Conservation (phyloP, 2,329 filamentous ascomycete genomes). For the Aureobasidium sp. region DNA sequence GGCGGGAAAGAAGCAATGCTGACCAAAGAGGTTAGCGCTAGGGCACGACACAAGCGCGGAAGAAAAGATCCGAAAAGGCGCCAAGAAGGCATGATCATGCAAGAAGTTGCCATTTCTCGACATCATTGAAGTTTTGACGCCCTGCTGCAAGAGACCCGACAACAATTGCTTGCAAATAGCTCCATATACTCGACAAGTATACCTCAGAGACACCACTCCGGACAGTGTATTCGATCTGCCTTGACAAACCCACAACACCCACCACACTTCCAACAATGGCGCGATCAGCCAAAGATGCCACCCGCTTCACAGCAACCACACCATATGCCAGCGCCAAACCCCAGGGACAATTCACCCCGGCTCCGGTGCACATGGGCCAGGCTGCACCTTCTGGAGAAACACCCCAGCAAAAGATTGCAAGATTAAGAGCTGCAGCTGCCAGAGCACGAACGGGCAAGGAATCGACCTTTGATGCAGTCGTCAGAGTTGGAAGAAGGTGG, state of each 20-base stretch:
- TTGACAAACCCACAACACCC: background rate
- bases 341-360: conserved; percentile 20
- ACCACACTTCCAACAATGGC: conserved; percentile 33
- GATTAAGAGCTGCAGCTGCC: conserved; percentile 41
- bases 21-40: conserved; percentile 7
- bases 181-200: background rate
- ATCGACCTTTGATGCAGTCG: conserved; percentile 45
- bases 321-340: conserved; percentile 62
- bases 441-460: conserved; percentile 41
- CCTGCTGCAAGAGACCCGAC: background rate
- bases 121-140: conserved; percentile 9
- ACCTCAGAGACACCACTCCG: background rate
- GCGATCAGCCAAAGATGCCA: conserved; percentile 69
- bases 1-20: background rate
- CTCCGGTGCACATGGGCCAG: conserved; percentile 20
- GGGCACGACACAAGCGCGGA: background rate
- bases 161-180: background rate
- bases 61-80: background rate
- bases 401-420: conserved; percentile 45
- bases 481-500: conserved; percentile 44
- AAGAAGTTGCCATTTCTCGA: conserved; percentile 5
- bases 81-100: conserved; percentile 6
- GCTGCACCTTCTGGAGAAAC: conserved; percentile 39
- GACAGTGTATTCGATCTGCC: background rate
- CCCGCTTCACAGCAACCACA: conserved; percentile 63